phyloP scores from a whole-genome alignment of 495 filamentous ascomycete species.

The Copromyces sp. region DNA sequence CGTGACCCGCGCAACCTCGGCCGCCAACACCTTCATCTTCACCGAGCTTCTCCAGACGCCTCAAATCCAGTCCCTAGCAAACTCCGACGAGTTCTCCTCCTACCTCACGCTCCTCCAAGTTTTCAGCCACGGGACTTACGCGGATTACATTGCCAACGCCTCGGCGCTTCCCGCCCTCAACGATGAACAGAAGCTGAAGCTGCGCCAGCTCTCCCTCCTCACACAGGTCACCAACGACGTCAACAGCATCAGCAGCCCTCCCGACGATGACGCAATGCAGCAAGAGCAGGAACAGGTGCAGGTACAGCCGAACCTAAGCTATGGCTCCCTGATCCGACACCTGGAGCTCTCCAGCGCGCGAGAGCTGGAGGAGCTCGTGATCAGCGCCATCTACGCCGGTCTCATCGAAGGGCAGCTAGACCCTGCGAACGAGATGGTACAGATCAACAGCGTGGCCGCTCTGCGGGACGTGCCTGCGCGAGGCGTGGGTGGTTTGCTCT shows the following conservation, averaged over 20 bases:
- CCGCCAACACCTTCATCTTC: slow-evolving; percentile 86
- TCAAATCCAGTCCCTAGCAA: slow-evolving; percentile 64
- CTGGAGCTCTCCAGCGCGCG: slow-evolving; percentile 59
- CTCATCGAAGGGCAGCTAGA: slow-evolving; percentile 76
- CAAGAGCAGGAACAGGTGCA: neutral
- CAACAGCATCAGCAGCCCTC: slow-evolving; percentile 23
- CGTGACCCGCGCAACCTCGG: slow-evolving; percentile 76
- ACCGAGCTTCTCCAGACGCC: slow-evolving; percentile 78
- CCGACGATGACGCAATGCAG: neutral
- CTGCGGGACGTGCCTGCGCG: slow-evolving; percentile 71
- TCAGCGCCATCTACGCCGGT: slow-evolving; percentile 76
- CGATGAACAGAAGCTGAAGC: slow-evolving; percentile 66
- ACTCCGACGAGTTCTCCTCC: slow-evolving; percentile 28
- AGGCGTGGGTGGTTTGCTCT: slow-evolving; percentile 53
- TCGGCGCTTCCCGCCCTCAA: slow-evolving; percentile 59
- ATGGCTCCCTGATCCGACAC: slow-evolving; percentile 50
- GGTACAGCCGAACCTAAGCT: slow-evolving; percentile 44
- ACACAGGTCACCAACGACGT: slow-evolving; percentile 51
- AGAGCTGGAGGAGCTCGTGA: slow-evolving; percentile 83
- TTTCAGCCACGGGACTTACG: slow-evolving; percentile 88
- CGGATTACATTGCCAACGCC: slow-evolving; percentile 47
- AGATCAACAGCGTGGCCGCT: slow-evolving; percentile 67
- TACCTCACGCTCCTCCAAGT: slow-evolving; percentile 74
- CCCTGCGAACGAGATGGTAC: slow-evolving; percentile 57
- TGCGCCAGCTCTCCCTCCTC: slow-evolving; percentile 82